Evolutionary conservation across 495 filamentous ascomycete genomes (phyloP).

Genomic region (Entonaema liquescens): DNA sequence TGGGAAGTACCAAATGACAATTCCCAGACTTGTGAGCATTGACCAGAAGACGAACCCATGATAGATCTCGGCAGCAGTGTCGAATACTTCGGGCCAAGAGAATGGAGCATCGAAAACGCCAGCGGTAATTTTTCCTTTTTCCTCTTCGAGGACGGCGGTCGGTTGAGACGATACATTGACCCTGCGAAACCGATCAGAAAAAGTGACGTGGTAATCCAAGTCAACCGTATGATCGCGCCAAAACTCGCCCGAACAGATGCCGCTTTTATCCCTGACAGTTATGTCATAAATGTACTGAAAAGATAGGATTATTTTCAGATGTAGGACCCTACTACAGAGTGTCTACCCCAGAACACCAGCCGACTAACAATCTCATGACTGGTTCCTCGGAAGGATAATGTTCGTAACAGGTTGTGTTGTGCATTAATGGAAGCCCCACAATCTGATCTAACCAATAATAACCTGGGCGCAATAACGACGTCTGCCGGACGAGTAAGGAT

Average conservation of each 20-base stretch:
- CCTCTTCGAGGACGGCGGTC: slow-evolving; percentile 85
- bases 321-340: background rate
- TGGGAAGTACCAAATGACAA: slow-evolving; percentile 97
- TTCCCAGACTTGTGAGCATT: slow-evolving; percentile 84
- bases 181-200: slow-evolving; percentile 58
- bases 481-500: background rate
- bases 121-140: slow-evolving; percentile 79
- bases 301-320: slow-evolving; percentile 4
- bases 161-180: slow-evolving; percentile 67
- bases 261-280: background rate
- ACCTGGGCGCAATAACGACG: background rate
- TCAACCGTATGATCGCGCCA: slow-evolving; percentile 31
- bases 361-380: background rate
- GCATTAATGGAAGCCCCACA: background rate
- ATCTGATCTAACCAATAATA: background rate
- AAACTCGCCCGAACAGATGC: slow-evolving; percentile 44
- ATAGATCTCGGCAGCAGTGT: slow-evolving; percentile 89
- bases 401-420: background rate
- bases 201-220: slow-evolving; percentile 13
- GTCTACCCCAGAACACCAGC: background rate
- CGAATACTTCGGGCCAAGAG: slow-evolving; percentile 75
- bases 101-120: slow-evolving; percentile 77
- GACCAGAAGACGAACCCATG: slow-evolving; percentile 98
- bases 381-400: background rate
- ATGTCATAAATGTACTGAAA: background rate